Evolutionary conservation across 2,329 filamentous ascomycete genomes (phyloP).

Genomic region (Metarhizium album): DNA sequence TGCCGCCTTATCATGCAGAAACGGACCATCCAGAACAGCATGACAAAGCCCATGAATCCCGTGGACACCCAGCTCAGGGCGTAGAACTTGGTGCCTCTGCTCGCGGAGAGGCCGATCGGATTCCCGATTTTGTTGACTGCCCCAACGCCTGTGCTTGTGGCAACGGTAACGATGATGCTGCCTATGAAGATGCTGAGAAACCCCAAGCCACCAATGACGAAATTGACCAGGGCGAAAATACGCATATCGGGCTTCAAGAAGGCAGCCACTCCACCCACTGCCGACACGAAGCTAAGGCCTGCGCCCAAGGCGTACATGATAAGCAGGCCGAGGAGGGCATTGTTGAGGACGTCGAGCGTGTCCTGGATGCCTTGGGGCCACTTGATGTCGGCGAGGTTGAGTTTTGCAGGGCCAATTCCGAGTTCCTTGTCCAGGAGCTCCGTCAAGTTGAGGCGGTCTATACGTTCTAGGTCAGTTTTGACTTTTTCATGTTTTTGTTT

Average conservation of each 20-base stretch:
- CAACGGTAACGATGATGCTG: conserved; percentile 32
- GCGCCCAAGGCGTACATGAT: conserved; percentile 36
- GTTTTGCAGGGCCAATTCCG: conserved; percentile 29
- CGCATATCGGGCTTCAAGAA: conserved; percentile 21
- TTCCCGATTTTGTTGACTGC: conserved; percentile 32
- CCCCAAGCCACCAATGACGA: conserved; percentile 25
- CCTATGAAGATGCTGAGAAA: conserved; percentile 27
- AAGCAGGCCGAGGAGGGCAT: conserved; percentile 35
- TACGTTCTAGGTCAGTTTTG: neutral
- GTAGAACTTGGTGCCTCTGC: conserved; percentile 32
- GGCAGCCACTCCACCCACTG: conserved; percentile 27
- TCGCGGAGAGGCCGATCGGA: conserved; percentile 33
- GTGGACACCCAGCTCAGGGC: conserved; percentile 36
- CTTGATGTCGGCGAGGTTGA: conserved; percentile 35
- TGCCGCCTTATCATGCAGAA: conserved; percentile 20
- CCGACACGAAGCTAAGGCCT: conserved; percentile 30
- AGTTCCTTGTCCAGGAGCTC: conserved; percentile 35
- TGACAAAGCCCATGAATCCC: conserved; percentile 28
- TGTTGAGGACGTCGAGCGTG: conserved; percentile 38
- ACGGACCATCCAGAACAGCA: conserved; percentile 30
- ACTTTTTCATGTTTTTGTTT: neutral
- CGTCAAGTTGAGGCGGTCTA: conserved; percentile 36
- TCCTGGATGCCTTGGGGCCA: conserved; percentile 33
- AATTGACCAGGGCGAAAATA: conserved; percentile 24
- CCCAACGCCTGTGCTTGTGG: conserved; percentile 28